A percentile compares a stretch with the other conserved stretches of the same genome.
These are phyloP conservation scores for Fusarium musae DNA, from an alignment of 2,329 filamentous ascomycete species.

Conservation along the genomic window DNA sequence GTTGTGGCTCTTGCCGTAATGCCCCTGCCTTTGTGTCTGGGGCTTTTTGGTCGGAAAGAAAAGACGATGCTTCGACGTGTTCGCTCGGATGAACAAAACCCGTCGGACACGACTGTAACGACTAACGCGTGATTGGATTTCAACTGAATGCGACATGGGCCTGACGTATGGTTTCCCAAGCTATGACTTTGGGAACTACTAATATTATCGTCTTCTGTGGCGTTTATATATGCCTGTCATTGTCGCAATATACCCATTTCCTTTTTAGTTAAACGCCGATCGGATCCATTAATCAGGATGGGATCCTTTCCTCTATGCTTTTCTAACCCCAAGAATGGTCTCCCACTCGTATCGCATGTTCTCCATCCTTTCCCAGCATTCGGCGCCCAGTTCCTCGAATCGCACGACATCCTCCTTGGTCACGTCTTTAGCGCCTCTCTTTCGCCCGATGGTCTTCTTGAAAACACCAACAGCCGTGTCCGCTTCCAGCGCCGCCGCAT, in stretches of 20 bases:
- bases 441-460: conserved; percentile 66
- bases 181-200: not conserved
- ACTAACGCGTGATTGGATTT: conserved; percentile 25
- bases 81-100: conserved; percentile 53
- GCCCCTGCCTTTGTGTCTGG: conserved; percentile 75
- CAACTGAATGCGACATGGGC: not conserved
- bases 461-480: conserved; percentile 60
- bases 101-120: conserved; percentile 32
- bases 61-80: conserved; percentile 63
- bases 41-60: conserved; percentile 72
- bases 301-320: conserved; percentile 10
- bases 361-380: conserved; percentile 79
- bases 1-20: conserved; percentile 73
- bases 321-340: conserved; percentile 44
- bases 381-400: conserved; percentile 70
- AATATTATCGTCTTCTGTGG: conserved; percentile 17
- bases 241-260: conserved; percentile 41
- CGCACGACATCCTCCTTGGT: conserved; percentile 69
- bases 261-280: conserved; percentile 13
- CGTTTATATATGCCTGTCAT: conserved; percentile 24
- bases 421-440: conserved; percentile 65
- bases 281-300: not conserved
- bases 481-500: conserved; percentile 53
- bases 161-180: not conserved
- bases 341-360: conserved; percentile 75